Percentiles rank a stretch among this genome's conserved stretches.
These are phyloP conservation scores for Athelia psychrophila DNA, from an alignment of 1,284 basidiomycete genomes.

Conservation along the genomic window DNA sequence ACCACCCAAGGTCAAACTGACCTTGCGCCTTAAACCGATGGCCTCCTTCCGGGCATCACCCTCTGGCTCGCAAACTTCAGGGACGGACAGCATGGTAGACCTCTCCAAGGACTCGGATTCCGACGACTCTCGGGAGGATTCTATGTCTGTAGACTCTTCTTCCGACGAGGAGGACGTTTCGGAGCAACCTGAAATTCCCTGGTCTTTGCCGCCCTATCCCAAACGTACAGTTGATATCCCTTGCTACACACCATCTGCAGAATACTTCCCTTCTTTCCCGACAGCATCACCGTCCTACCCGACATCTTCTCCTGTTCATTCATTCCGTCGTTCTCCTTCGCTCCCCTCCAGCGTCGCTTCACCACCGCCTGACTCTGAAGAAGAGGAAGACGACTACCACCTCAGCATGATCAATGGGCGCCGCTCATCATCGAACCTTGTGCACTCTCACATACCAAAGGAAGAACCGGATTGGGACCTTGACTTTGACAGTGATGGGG, in stretches of 20 bases:
- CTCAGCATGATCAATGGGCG: constrained; percentile 41
- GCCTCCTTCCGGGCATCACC: constrained; percentile 17
- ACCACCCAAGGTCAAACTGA: constrained; percentile 66
- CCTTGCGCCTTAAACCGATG: constrained; percentile 54
- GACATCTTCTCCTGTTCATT: constrained; percentile 20
- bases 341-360: constrained; percentile 52
- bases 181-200: constrained; percentile 17
- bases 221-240: constrained; percentile 53
- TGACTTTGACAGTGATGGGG: constrained; percentile 22
- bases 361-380: constrained; percentile 66
- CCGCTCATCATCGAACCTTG: constrained; percentile 21
- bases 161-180: constrained; percentile 21
- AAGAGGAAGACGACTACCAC: constrained; percentile 47
- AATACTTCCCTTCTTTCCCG: constrained; percentile 28
- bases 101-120: constrained; percentile 34
- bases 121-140: constrained; percentile 26
- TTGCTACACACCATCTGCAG: constrained; percentile 43
- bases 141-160: constrained; percentile 32
- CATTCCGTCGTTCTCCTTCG: constrained; percentile 51
- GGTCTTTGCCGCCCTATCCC: constrained; percentile 37
- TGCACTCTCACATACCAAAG: constrained; percentile 4
- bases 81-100: constrained; percentile 35
- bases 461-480: constrained; percentile 19
- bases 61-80: constrained; percentile 19
- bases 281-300: constrained; percentile 8